A percentile compares a stretch with the other conserved stretches of the same genome.
Evolutionary conservation across 2,329 filamentous ascomycete species (phyloP).

Genomic region (Aspergillus sp.): DNA sequence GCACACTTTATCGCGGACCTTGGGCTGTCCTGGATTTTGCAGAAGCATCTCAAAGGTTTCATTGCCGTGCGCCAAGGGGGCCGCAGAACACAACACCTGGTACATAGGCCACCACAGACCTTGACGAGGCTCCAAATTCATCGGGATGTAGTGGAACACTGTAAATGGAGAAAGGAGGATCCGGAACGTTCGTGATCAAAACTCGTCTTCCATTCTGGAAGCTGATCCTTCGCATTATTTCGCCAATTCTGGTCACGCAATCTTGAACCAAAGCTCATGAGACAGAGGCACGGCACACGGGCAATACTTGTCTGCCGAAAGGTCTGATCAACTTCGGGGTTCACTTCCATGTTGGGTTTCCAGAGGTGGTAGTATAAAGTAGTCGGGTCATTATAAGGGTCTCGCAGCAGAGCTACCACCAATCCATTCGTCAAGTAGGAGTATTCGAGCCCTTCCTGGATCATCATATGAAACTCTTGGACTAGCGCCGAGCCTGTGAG

Average conservation of each 20-base stretch:
- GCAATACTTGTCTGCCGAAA: too few species aligned
- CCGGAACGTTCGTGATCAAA: too few species aligned
- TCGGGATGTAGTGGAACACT: too few species aligned
- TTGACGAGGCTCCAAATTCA: too few species aligned
- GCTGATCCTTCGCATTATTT: too few species aligned
- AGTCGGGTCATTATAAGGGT: constrained; percentile 16
- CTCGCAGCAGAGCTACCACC: constrained; percentile 10
- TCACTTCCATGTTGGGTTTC: constrained; percentile 14
- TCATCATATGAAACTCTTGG: constrained; percentile 9
- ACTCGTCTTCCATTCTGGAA: too few species aligned
- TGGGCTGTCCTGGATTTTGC: constrained; percentile 2
- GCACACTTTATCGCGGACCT: neutral
- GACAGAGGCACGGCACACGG: too few species aligned
- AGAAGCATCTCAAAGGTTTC: constrained; percentile 3
- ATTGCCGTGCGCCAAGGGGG: neutral
- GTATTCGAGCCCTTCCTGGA: constrained; percentile 20
- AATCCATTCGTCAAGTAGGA: constrained; percentile 20
- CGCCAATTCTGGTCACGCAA: too few species aligned
- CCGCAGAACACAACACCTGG: neutral
- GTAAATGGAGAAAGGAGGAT: too few species aligned
- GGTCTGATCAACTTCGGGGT: constrained; percentile 1
- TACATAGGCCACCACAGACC: neutral
- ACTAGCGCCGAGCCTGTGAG: too few species aligned
- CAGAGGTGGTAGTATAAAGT: constrained; percentile 19
- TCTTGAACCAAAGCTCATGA: too few species aligned